A percentile compares a stretch with the other conserved stretches of the same genome.
phyloP scores from a whole-genome alignment of 2,329 filamentous ascomycete genomes.

The Exophiala aquamarina region DNA sequence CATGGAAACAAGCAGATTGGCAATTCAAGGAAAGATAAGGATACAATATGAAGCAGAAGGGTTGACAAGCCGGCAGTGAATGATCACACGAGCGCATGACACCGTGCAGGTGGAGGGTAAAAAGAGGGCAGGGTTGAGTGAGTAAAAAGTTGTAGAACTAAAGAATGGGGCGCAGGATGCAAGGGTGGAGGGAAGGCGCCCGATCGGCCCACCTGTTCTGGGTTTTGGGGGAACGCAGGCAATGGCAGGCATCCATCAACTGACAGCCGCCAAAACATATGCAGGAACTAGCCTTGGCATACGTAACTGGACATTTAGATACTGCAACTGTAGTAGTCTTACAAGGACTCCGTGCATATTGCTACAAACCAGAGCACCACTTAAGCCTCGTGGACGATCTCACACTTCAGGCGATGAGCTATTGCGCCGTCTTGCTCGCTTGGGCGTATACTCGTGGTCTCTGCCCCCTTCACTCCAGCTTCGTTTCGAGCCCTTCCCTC shows the following conservation, averaged over 20 bases:
- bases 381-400: background rate
- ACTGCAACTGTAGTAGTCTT: too few relatives aligned
- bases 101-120: slow-evolving; percentile 2
- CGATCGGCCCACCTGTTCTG: too few relatives aligned
- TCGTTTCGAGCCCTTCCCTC: slow-evolving; percentile 9
- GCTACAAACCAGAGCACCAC: too few relatives aligned
- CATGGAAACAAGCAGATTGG: slow-evolving; percentile 1
- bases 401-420: slow-evolving; percentile 21
- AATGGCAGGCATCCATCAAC: too few relatives aligned
- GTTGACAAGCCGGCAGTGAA: background rate
- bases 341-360: too few relatives aligned
- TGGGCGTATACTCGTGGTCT: background rate
- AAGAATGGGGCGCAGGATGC: too few relatives aligned
- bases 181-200: too few relatives aligned
- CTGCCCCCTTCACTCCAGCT: slow-evolving; percentile 9
- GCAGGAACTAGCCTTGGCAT: too few relatives aligned
- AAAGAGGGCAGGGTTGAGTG: background rate
- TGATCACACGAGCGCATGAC: slow-evolving; percentile 3
- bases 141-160: slow-evolving; percentile 2
- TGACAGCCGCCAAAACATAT: too few relatives aligned
- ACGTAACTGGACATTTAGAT: too few relatives aligned
- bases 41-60: background rate
- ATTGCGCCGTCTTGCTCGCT: slow-evolving; percentile 14
- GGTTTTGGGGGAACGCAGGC: too few relatives aligned
- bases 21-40: background rate